phyloP scores from a whole-genome alignment of 2,329 filamentous ascomycete species.

The Colletotrichum cereale region DNA sequence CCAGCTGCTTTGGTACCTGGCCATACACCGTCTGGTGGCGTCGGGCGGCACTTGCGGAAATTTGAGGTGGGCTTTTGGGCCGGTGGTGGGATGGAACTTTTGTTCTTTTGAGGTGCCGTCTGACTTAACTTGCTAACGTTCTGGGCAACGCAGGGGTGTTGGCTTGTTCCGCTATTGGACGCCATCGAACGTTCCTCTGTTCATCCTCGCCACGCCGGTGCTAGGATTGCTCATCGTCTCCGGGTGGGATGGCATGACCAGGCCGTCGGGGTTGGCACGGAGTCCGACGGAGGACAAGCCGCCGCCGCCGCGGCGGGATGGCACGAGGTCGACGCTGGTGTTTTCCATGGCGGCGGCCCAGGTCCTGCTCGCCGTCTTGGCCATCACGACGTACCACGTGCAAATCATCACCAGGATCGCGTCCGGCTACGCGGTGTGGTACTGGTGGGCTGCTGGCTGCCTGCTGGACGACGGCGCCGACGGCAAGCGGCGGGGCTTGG shows the following conservation, averaged over 20 bases:
- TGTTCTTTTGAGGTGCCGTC: neutral
- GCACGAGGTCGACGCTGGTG: constrained; percentile 49
- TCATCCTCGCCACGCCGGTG: constrained; percentile 85
- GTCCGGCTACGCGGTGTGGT: constrained; percentile 91
- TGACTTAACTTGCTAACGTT: constrained; percentile 25
- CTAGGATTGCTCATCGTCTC: constrained; percentile 76
- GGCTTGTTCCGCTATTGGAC: constrained; percentile 95
- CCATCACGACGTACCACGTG: constrained; percentile 87
- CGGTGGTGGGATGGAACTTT: neutral
- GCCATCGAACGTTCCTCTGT: constrained; percentile 85
- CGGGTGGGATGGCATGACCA: constrained; percentile 56
- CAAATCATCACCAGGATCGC: constrained; percentile 93
- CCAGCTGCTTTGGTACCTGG: neutral
- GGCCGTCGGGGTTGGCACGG: constrained; percentile 39
- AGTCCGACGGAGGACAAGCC: constrained; percentile 26
- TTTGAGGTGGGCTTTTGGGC: constrained; percentile 13
- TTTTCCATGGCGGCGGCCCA: constrained; percentile 78
- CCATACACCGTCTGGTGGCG: neutral
- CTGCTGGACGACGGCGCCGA: constrained; percentile 50
- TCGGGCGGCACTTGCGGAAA: constrained; percentile 32
- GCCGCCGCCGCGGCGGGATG: neutral
- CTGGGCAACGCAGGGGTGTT: constrained; percentile 73
- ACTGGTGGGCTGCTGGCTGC: constrained; percentile 78
- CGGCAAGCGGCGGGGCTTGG: constrained; percentile 48
- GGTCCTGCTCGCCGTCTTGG: constrained; percentile 76